These are phyloP conservation scores for Secale cereale DNA, from an alignment of 176 grass and related monocot species.

Conservation along the genomic window DNA sequence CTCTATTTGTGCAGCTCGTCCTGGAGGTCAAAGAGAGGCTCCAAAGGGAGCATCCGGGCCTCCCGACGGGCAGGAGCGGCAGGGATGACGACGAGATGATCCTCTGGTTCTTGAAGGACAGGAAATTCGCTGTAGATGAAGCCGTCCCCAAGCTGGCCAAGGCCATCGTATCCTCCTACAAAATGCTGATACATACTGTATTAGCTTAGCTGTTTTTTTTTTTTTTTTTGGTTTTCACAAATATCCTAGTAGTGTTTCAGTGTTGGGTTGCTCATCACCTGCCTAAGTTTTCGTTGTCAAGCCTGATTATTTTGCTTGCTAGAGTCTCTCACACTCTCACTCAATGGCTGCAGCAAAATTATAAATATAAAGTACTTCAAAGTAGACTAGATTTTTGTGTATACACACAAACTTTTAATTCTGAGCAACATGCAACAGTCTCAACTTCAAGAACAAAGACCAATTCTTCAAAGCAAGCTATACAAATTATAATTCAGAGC, in stretches of 20 bases:
- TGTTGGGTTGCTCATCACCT: neutral
- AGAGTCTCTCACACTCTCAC: neutral
- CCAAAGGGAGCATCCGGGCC: constrained; percentile 50
- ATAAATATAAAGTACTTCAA: neutral
- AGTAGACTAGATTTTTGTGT: too few species aligned
- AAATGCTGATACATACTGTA: neutral
- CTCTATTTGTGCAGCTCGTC: constrained; percentile 48
- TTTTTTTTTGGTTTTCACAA: neutral
- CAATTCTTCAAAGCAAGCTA: neutral
- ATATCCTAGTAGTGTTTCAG: neutral
- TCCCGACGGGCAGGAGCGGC: constrained; percentile 63
- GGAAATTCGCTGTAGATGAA: constrained; percentile 71
- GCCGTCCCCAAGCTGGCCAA: constrained; percentile 63
- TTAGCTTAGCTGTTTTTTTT: neutral
- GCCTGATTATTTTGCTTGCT: neutral
- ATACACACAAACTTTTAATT: neutral
- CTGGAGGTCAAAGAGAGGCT: constrained; percentile 71
- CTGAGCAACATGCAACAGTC: neutral
- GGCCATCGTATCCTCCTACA: constrained; percentile 71
- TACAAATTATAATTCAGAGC: neutral
- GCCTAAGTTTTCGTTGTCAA: neutral
- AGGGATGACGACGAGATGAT: constrained; percentile 94
- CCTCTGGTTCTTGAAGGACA: constrained; percentile 86
- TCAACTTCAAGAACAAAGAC: neutral
- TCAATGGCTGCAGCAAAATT: neutral